phyloP scores from a whole-genome alignment of 2,329 filamentous ascomycete species.

The Saccharata proteae region DNA sequence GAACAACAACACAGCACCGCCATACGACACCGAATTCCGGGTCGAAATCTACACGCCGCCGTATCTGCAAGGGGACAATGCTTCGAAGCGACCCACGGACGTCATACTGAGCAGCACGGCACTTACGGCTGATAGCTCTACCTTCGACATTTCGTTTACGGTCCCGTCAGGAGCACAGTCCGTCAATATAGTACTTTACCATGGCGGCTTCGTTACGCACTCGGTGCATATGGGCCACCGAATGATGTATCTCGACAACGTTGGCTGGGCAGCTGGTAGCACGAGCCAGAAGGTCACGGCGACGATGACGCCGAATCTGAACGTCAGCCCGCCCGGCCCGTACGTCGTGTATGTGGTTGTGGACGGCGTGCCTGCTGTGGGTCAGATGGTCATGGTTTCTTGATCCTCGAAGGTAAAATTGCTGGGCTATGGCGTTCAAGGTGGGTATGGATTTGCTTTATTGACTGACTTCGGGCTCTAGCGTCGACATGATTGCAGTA shows the following conservation, averaged over 20 bases:
- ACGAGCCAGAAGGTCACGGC: constrained; percentile 37
- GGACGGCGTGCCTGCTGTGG: constrained; percentile 42
- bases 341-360: constrained; percentile 48
- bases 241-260: constrained; percentile 41
- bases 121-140: constrained; percentile 31
- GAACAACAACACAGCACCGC: constrained; percentile 23
- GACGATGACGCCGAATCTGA: constrained; percentile 42
- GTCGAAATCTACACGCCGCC: constrained; percentile 51
- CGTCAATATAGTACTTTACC: constrained; percentile 42
- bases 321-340: constrained; percentile 45
- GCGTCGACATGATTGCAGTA: no score
- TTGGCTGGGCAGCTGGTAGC: constrained; percentile 32
- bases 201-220: constrained; percentile 50
- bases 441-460: no score
- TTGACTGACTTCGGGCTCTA: no score
- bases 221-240: constrained; percentile 50
- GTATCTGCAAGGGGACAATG: constrained; percentile 43
- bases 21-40: constrained; percentile 48
- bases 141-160: constrained; percentile 38
- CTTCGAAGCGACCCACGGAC: constrained; percentile 34
- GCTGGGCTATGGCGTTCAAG: no score
- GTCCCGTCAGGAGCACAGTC: constrained; percentile 29
- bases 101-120: constrained; percentile 33
- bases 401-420: constrained; percentile 9
- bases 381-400: constrained; percentile 38